Base-by-base conservation (phyloP, 2,329 filamentous ascomycete species). In the Aspergillus tanneri region DNA sequence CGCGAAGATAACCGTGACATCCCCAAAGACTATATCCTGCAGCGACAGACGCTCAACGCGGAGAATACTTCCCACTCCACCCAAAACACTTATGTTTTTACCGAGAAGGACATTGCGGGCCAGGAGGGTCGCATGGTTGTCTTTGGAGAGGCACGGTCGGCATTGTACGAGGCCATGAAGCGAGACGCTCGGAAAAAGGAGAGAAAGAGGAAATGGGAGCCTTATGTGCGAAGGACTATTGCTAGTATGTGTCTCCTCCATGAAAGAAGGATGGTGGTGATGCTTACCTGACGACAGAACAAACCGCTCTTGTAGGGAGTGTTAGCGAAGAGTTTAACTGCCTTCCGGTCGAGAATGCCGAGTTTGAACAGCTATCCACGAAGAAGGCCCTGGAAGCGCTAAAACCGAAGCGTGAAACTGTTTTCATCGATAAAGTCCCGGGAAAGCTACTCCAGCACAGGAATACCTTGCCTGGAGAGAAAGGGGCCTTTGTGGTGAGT, bases 71-170 rank as follows among this genome's bases (percentile, higher is more conserved):
- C 65, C 7, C 69, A 70, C 49, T 60, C 68, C 46, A 83, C 92
- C 25, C 83, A 82, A 62, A 96, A 96, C 70, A 93, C 90, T 16
- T 95, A 87, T 66, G 77, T 97, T 47, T 99, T 99, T 65, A 90
- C 87, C 32, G 93, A 99, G 71, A 90, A 95, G 67, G 90, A 97
- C 63, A 79, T 96, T 18, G 88, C 90, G 0, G 88, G 88, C 28
- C 90, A 84, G 72, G 79, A 78, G 52, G 73, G 73, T 38, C 71
- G 71, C 14, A 63, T 69, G 44, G 66, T 70, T 14, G 62, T 68
- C 16, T 74, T 74, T 46, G 72, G 71, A 30, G 69, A 73, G 49
- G 65, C 64, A n/a, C 68, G 72, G 41, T 75, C 72, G n/a, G 70
- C 70, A 34, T 60, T 76, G 21, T 75, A 74, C 49, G 72, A 76